phyloP scores from a whole-genome alignment of 305 asterid species.

The Fraxinus greggii region DNA sequence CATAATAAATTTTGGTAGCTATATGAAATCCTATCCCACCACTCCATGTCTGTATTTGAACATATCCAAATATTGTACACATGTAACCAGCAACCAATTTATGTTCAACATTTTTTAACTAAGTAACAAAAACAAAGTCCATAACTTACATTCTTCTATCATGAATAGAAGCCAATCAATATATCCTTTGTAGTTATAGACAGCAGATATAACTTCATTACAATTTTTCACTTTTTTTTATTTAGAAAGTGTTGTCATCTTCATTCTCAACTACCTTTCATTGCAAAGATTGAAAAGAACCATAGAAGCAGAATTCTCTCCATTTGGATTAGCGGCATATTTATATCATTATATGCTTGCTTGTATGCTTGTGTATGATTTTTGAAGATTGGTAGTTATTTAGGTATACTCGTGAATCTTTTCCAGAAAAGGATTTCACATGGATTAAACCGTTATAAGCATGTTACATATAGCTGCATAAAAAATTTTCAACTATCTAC shows the following conservation, averaged over 20 bases:
- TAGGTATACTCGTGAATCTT: not conserved
- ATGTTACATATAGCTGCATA: not conserved
- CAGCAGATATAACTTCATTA: not conserved
- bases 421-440: not conserved
- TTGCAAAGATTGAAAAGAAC: not conserved
- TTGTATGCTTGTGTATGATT: not conserved
- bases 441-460: not conserved
- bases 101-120: not conserved
- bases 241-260: not conserved
- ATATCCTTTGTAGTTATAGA: not conserved
- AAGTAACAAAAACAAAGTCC: not conserved
- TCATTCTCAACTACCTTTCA: not conserved
- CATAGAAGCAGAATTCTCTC: not conserved
- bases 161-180: not conserved
- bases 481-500: not conserved
- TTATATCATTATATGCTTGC: not conserved
- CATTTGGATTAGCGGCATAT: not conserved
- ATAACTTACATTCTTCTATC: not conserved
- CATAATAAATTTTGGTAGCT: not conserved
- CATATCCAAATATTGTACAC: not conserved
- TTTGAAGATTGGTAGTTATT: not conserved
- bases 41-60: not conserved
- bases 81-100: not conserved
- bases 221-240: not conserved
- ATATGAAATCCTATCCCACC: not conserved